Percentiles rank a stretch among this genome's conserved stretches.
phyloP scores from a whole-genome alignment of 2,329 filamentous ascomycete species.

The Chaetomium sp. region DNA sequence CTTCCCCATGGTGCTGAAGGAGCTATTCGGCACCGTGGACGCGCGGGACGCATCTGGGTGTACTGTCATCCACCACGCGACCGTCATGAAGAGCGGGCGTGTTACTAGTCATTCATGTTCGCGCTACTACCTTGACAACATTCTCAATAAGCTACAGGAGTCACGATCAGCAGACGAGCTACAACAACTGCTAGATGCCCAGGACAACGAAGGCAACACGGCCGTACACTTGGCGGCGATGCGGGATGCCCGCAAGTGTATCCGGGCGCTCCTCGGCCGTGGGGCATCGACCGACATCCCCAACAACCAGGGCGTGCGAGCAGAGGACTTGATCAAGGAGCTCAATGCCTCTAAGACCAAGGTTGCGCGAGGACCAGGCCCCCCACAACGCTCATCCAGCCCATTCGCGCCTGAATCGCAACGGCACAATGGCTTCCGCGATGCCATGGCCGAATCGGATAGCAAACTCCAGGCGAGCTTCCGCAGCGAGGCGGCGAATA shows the following conservation, averaged over 20 bases:
- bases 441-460: slow-evolving; percentile 49
- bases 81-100: slow-evolving; percentile 80
- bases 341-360: slow-evolving; percentile 67
- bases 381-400: slow-evolving; percentile 74
- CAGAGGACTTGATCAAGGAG: slow-evolving; percentile 79
- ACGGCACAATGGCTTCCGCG: slow-evolving; percentile 56
- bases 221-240: slow-evolving; percentile 75
- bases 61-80: slow-evolving; percentile 93
- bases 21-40: slow-evolving; percentile 80
- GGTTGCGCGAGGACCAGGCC: slow-evolving; percentile 52
- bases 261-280: slow-evolving; percentile 75
- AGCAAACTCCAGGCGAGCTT: slow-evolving; percentile 48
- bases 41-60: slow-evolving; percentile 77
- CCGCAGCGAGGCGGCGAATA: slow-evolving; percentile 67
- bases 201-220: slow-evolving; percentile 87
- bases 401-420: slow-evolving; percentile 66
- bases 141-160: slow-evolving; percentile 84
- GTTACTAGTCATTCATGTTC: slow-evolving; percentile 83
- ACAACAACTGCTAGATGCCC: slow-evolving; percentile 75
- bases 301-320: slow-evolving; percentile 80
- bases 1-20: slow-evolving; percentile 80
- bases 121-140: slow-evolving; percentile 88
- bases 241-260: slow-evolving; percentile 84
- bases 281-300: slow-evolving; percentile 81
- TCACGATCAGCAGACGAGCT: slow-evolving; percentile 74